Evolutionary conservation across 2,329 filamentous ascomycete genomes (phyloP), one percentile per base, ranked within the genome.

Genomic region (Sclerotinia borealis): DNA sequence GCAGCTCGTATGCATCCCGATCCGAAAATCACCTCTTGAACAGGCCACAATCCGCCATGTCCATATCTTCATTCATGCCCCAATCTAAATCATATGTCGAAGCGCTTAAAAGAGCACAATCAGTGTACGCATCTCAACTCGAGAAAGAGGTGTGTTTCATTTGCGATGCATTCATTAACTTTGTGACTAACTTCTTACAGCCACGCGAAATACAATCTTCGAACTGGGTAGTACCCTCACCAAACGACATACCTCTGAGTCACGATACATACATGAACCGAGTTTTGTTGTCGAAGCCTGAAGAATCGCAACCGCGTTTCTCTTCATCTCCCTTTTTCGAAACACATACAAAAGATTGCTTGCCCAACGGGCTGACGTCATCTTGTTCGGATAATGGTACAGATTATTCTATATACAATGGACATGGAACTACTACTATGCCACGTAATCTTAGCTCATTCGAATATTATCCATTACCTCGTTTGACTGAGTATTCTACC

Each of bases 91-190:
- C 56, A 37, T 55, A 41, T 49, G 4, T 48, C 37, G 51, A 63
- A 10, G 17, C 51, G 4, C 15, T 63, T 15, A 58, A 63, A 31
- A 34, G 13, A 25, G 39, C 58, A 5, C 31, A 59, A 39, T 64
- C 63, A 36, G 36, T 68, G 19, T 68, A 67, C 55, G 15, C 64
- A 8, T 61, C 65, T 17, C 70, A 70, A 47, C 31, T 67, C 27
- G 66, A 67, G 39, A 65, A 56, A 63, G 63, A 67, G 47, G 69
- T 71, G 63, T 47, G 68, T 48, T 15, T 31, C 29, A 19, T 29
- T 37, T 41, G 58, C 37, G 25, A 2, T n/a, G 4, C 45, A 27
- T 19, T 17, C 11, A 8, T 19, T 27, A 13, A 11, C 17, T 22
- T 55, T n/a, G n/a, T 17, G n/a, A 39, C 25, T 27, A 50, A 34